Conservation (phyloP, 805 yeast genomes). For the Lipomyces sp. region DNA sequence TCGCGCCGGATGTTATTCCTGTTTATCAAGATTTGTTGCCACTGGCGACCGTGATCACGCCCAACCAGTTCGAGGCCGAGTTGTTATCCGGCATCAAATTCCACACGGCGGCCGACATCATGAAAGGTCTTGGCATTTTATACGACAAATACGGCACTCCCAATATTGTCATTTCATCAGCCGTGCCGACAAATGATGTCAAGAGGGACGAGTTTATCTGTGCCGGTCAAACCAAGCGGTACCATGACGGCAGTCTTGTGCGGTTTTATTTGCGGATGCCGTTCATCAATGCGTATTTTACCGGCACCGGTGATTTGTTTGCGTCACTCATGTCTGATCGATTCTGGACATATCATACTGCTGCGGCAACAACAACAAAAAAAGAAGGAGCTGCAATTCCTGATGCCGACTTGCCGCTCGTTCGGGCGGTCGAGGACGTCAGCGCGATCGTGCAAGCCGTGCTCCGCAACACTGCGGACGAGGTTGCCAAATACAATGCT, state of each 20-base stretch:
- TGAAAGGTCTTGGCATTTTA: slow-evolving; percentile 18
- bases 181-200: slow-evolving; percentile 45
- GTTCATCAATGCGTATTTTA: slow-evolving; percentile 76
- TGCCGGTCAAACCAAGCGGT: slow-evolving; percentile 24
- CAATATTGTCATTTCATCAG: slow-evolving; percentile 71
- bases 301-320: slow-evolving; percentile 94
- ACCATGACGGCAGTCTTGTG: slow-evolving; percentile 12
- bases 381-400: slow-evolving; percentile 7
- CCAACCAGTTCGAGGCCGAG: slow-evolving; percentile 90
- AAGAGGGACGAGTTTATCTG: slow-evolving; percentile 41
- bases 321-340: slow-evolving; percentile 78
- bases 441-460: slow-evolving; percentile 61
- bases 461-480: slow-evolving; percentile 53
- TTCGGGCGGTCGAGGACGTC: slow-evolving; percentile 53
- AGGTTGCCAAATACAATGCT: slow-evolving; percentile 18
- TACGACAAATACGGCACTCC: slow-evolving; percentile 51
- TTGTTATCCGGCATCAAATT: slow-evolving; percentile 62
- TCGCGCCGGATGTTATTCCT: slow-evolving; percentile 61
- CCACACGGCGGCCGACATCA: slow-evolving; percentile 26
- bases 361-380: slow-evolving; percentile 18
- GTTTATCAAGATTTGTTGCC: slow-evolving; percentile 56
- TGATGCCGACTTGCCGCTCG: slow-evolving; percentile 38
- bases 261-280: slow-evolving; percentile 45
- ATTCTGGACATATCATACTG: slow-evolving; percentile 43
- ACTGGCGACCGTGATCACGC: slow-evolving; percentile 68